These are phyloP conservation scores for Phytophthora chlamydospora DNA, from an alignment of 352 stramenopile species.

Conservation along the genomic window DNA sequence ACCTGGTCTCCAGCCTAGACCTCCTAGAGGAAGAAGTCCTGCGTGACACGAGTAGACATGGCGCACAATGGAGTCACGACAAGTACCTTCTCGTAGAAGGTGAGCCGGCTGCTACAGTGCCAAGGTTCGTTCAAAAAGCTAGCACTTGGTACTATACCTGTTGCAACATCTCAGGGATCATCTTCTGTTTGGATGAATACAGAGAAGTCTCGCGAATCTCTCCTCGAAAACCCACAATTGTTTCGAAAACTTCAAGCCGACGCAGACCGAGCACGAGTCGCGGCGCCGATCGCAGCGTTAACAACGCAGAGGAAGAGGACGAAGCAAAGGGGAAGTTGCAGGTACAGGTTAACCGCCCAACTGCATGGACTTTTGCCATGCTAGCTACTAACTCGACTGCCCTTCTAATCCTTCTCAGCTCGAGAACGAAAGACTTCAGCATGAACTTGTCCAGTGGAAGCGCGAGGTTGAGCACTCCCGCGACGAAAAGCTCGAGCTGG, in stretches of 20 bases:
- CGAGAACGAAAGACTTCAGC: conserved; percentile 31
- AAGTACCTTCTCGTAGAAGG: conserved; percentile 37
- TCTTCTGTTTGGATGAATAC: neutral
- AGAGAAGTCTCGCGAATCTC: conserved; percentile 30
- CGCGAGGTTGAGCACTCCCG: conserved; percentile 45
- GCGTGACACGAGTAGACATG: conserved; percentile 14
- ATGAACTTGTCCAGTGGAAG: conserved; percentile 38
- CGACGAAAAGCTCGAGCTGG: conserved; percentile 51
- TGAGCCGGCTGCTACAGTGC: conserved; percentile 28
- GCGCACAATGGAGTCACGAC: conserved; percentile 10
- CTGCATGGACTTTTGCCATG: neutral
- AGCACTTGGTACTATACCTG: too few species aligned
- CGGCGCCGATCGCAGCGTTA: conserved; percentile 16
- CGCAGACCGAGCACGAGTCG: conserved; percentile 12
- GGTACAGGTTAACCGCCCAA: conserved; percentile 13
- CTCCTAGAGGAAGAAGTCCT: conserved; percentile 31
- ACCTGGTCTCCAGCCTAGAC: conserved; percentile 29
- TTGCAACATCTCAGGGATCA: neutral
- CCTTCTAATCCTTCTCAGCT: conserved; percentile 8
- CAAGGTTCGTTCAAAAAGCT: conserved; percentile 16
- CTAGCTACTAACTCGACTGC: neutral
- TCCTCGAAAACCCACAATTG: conserved; percentile 24
- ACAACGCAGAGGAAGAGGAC: conserved; percentile 39
- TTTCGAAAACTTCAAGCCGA: conserved; percentile 7
- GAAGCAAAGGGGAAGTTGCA: conserved; percentile 21